These are phyloP conservation scores for Sporothrix mexicana DNA, from an alignment of 2,329 filamentous ascomycete genomes.

Conservation along the genomic window DNA sequence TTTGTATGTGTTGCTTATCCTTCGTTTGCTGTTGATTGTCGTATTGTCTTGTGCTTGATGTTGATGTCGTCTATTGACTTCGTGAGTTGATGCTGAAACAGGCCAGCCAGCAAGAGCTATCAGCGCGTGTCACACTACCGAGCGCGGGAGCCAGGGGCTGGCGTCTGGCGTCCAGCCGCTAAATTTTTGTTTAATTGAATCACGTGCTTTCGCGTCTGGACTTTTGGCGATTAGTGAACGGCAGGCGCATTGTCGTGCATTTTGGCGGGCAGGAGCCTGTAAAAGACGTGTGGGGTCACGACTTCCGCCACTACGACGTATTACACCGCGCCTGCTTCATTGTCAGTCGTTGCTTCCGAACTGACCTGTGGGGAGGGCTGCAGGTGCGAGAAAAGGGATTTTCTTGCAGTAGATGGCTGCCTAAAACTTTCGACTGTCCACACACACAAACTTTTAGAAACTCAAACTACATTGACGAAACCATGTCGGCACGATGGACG, in stretches of 20 bases:
- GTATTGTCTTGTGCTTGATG: too few species aligned
- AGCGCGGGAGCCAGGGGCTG: conserved; percentile 7
- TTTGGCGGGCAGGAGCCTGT: background rate
- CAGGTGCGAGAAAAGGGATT: background rate
- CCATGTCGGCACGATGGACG: conserved; percentile 55
- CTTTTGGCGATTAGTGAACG: conserved; percentile 22
- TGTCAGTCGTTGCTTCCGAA: conserved; percentile 27
- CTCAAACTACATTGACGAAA: background rate
- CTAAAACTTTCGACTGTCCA: background rate
- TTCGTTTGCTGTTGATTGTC: too few species aligned
- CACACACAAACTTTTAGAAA: background rate
- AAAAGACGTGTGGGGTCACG: conserved; percentile 12
- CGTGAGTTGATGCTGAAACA: background rate
- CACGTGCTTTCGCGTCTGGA: conserved; percentile 38
- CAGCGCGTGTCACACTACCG: background rate
- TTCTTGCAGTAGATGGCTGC: background rate
- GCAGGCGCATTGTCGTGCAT: background rate
- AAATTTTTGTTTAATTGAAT: conserved; percentile 23
- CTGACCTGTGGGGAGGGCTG: conserved; percentile 18
- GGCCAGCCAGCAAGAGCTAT: background rate
- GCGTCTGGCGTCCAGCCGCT: background rate
- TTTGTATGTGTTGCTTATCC: background rate
- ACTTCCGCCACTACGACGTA: too few species aligned
- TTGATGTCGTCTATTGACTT: background rate
- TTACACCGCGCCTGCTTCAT: background rate